Evolutionary conservation across 164 flowering plant genomes (phyloP), one percentile per base, ranked within the genome.

Genomic region (Annona squamosa): DNA sequence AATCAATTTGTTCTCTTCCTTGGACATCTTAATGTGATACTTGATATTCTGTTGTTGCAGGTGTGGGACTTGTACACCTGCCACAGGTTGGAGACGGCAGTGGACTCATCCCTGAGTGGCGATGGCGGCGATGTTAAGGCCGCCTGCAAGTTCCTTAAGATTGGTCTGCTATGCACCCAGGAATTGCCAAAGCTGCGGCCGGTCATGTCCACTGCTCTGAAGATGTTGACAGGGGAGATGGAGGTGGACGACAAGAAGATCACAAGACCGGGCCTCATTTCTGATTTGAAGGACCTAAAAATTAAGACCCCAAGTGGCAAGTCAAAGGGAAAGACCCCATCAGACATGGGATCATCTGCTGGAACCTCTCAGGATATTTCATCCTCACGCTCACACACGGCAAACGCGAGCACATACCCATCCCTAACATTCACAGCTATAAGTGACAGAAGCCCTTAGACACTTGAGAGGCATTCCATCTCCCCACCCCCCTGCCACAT

Each of bases 121-220:
- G 83, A 86, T 48, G 89, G 87, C 69, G 89, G 87, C 71, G 89
- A 92, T 74, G 84, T 82, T 2, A 92, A 90, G 72, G 88, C 87
- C 76, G 99, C 96, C 59, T 89, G 89, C 76, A 80, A 75, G 70
- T 89, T 84, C 81, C 75, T 94, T 46, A 92, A 89, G 74, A 80
- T 94, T 45, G 98, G 87, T 59, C 90, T 94, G 41, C 86, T 94
- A 48, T 94, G 99, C 86, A 92, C 99, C 18, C 98, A 92, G 78
- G 98, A 91, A 74, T 5, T 77, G 48, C 91, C 94, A 7, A 94
- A 86, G 82, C 92, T 87, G 61, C 87, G 99, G 64, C 99, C 99
- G 45, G 75, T 90, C 70, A 94, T 94, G 99, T 86, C 99, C 4
- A 82, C 87, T 12, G 90, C 89, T 19, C 90, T 92, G 64, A 89